Conservation (phyloP, 2,329 filamentous ascomycete genomes). For the Aspergillus unguis region DNA sequence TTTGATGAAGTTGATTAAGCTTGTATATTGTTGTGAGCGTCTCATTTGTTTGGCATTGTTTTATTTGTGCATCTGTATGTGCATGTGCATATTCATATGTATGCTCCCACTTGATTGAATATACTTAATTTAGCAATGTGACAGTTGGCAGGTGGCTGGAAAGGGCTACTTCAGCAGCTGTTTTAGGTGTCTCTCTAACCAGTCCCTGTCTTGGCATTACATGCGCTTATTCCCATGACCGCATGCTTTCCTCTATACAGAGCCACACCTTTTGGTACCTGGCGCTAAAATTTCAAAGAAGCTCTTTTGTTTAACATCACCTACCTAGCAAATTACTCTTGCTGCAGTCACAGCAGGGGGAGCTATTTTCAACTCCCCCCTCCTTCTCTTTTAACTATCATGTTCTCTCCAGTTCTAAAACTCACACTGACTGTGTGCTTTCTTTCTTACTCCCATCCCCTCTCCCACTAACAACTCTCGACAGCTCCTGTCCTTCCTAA, state of each 20-base stretch:
- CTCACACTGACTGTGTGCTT: not conserved
- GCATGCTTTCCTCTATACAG: not conserved
- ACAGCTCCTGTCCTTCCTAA: not conserved
- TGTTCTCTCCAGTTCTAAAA: not conserved
- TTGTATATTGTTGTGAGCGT: not conserved
- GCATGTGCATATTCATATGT: no score
- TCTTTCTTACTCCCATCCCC: not conserved
- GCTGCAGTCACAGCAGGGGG: not conserved
- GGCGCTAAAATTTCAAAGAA: not conserved
- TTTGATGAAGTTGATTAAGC: not conserved
- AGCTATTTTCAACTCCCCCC: not conserved
- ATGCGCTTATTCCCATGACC: not conserved
- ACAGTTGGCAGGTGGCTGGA: not conserved
- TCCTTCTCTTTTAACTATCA: not conserved
- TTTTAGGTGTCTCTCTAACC: no score
- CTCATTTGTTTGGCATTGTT: no score
- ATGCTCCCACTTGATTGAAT: not conserved
- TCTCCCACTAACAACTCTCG: not conserved
- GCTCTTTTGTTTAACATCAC: not conserved
- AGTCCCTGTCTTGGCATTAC: not conserved
- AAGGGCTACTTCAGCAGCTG: not conserved
- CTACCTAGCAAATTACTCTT: no score
- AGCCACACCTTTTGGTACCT: not conserved
- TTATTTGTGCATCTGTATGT: no score
- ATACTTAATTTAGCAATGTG: not conserved